Conservation (phyloP, 257 asterid genomes). For the Solanum bulbocastanum region DNA sequence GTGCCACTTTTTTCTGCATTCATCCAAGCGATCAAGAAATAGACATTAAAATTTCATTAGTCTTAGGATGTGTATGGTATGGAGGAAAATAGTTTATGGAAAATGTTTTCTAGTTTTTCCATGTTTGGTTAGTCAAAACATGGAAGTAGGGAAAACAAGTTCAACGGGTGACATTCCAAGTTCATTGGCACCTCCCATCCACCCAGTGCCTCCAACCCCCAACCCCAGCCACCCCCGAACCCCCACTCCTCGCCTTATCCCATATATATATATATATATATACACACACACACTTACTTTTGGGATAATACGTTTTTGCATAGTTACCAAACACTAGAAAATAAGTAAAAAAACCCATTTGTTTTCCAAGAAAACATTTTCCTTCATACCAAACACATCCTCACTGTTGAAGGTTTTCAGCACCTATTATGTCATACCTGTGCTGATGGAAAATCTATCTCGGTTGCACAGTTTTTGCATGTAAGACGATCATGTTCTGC, state of each 20-base stretch:
- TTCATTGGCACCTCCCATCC: neutral
- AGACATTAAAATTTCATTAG: neutral
- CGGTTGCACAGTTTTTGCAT: constrained; percentile 65
- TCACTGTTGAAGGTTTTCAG: neutral
- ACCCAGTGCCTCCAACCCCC: neutral
- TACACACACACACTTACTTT: too few species aligned
- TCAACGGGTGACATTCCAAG: neutral
- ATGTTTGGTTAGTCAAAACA: neutral
- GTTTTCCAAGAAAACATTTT: neutral
- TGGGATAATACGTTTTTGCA: neutral
- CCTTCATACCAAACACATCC: neutral
- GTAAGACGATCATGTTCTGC: constrained; percentile 27
- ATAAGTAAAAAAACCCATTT: neutral
- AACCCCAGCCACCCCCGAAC: too few species aligned
- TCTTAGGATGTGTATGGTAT: neutral
- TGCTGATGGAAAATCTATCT: constrained; percentile 54
- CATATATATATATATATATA: too few species aligned
- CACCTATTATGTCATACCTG: constrained; percentile 41
- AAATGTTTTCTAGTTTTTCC: neutral
- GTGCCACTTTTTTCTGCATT: constrained; percentile 50
- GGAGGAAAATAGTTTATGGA: neutral
- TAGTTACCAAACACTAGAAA: neutral
- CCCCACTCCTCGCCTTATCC: neutral
- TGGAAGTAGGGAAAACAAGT: neutral
- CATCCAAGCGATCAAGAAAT: constrained; percentile 4